Evolutionary conservation across 2,329 filamentous ascomycete genomes (phyloP).

Genomic region (Curvularia verruculosa): DNA sequence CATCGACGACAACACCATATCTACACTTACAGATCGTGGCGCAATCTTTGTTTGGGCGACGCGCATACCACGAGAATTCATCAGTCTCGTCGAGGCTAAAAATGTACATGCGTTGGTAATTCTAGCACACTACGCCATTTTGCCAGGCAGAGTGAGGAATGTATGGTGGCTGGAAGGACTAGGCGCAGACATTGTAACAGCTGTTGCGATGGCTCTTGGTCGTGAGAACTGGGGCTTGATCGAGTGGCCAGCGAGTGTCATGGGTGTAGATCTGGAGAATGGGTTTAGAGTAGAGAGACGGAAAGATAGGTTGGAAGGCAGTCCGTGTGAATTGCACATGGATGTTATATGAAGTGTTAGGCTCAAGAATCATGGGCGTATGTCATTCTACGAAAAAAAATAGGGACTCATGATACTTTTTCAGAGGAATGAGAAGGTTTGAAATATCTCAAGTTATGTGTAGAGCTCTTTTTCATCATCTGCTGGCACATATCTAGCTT

Average conservation of each 20-base stretch:
- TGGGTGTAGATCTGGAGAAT: conserved; percentile 37
- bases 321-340: conserved; percentile 34
- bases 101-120: conserved; percentile 46
- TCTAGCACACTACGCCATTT: conserved; percentile 48
- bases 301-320: conserved; percentile 28
- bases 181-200: conserved; percentile 40
- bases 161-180: conserved; percentile 47
- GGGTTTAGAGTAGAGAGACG: conserved; percentile 23
- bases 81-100: conserved; percentile 37
- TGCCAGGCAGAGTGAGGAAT: conserved; percentile 42
- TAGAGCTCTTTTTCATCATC: too few species aligned
- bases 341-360: conserved; percentile 30
- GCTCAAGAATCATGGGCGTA: neutral
- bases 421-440: too few species aligned
- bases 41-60: conserved; percentile 44
- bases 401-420: too few species aligned
- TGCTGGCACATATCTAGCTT: too few species aligned
- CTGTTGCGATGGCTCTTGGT: conserved; percentile 43
- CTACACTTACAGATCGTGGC: conserved; percentile 40
- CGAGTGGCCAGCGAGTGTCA: conserved; percentile 38
- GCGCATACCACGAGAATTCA: conserved; percentile 37
- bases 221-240: conserved; percentile 40
- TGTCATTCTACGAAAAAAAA: neutral
- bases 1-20: conserved; percentile 35
- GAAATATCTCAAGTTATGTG: too few species aligned